Evolutionary conservation across 176 grass and related monocot species (phyloP).

Genomic region (Phoenix dactylifera): DNA sequence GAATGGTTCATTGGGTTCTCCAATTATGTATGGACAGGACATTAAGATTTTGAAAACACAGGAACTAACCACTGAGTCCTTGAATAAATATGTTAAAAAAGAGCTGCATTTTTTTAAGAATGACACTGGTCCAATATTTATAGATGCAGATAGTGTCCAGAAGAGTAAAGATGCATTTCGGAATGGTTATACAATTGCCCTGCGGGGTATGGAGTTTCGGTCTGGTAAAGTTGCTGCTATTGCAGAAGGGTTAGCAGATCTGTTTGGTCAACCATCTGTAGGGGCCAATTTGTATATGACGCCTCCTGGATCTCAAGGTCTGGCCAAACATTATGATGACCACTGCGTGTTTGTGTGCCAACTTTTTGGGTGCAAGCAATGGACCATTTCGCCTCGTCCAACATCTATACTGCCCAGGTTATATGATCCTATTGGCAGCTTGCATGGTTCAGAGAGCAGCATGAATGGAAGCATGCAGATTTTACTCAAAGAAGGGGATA

Average conservation of each 20-base stretch:
- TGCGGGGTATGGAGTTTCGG: constrained; percentile 79
- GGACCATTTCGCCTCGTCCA: constrained; percentile 50
- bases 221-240: constrained; percentile 50
- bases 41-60: constrained; percentile 55
- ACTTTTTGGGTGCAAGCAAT: constrained; percentile 50
- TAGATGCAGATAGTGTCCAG: background rate
- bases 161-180: constrained; percentile 48
- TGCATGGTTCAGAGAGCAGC: constrained; percentile 32
- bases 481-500: constrained; percentile 58
- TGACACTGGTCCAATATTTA: constrained; percentile 5
- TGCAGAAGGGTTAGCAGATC: constrained; percentile 41
- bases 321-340: constrained; percentile 72
- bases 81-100: background rate
- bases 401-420: constrained; percentile 53
- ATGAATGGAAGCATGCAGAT: constrained; percentile 23
- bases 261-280: constrained; percentile 85
- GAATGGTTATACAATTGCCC: constrained; percentile 71
- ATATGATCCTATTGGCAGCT: constrained; percentile 53
- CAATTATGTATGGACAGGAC: constrained; percentile 54
- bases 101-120: constrained; percentile 46
- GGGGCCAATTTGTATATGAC: constrained; percentile 84
- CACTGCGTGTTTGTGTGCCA: constrained; percentile 93
- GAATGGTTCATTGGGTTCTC: constrained; percentile 33
- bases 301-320: constrained; percentile 62
- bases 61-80: background rate